These are phyloP conservation scores for Schwanniomyces vanrijiae DNA, from an alignment of 805 yeast species.

Conservation along the genomic window DNA sequence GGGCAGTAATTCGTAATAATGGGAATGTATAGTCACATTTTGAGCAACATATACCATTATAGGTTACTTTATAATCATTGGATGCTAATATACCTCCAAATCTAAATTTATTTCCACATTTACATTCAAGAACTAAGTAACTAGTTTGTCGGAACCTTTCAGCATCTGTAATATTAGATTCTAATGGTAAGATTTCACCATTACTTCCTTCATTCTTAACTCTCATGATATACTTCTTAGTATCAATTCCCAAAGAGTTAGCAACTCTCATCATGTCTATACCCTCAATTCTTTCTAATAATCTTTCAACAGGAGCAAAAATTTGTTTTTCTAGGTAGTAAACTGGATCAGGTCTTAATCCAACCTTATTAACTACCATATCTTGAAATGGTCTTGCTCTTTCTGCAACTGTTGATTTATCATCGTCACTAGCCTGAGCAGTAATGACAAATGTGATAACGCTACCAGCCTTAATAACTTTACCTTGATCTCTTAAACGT, in stretches of 20 bases:
- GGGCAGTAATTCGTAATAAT: slow-evolving; percentile 59
- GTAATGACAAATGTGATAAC: slow-evolving; percentile 87
- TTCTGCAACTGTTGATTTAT: slow-evolving; percentile 55
- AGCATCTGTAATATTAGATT: slow-evolving; percentile 73
- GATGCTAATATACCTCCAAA: slow-evolving; percentile 78
- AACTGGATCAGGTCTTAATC: slow-evolving; percentile 66
- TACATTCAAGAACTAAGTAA: slow-evolving; percentile 57
- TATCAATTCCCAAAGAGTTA: slow-evolving; percentile 72
- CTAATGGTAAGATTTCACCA: slow-evolving; percentile 67
- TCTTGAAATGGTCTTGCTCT: slow-evolving; percentile 85
- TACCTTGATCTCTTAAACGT: slow-evolving; percentile 77
- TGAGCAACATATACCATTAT: slow-evolving; percentile 69
- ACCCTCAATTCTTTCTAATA: slow-evolving; percentile 83
- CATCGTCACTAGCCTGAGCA: slow-evolving; percentile 35
- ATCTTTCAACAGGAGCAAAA: slow-evolving; percentile 85
- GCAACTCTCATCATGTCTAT: slow-evolving; percentile 80
- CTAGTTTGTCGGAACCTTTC: slow-evolving; percentile 76
- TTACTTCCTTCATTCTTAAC: slow-evolving; percentile 34
- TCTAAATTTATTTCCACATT: slow-evolving; percentile 58
- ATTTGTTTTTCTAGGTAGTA: slow-evolving; percentile 88
- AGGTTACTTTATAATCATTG: slow-evolving; percentile 56
- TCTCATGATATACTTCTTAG: slow-evolving; percentile 53
- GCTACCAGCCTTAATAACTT: slow-evolving; percentile 82
- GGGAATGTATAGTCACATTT: slow-evolving; percentile 56
- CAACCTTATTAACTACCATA: slow-evolving; percentile 50